These are phyloP conservation scores for Blastobotrys elegans DNA, from an alignment of 1,139 yeast genomes.

Conservation along the genomic window DNA sequence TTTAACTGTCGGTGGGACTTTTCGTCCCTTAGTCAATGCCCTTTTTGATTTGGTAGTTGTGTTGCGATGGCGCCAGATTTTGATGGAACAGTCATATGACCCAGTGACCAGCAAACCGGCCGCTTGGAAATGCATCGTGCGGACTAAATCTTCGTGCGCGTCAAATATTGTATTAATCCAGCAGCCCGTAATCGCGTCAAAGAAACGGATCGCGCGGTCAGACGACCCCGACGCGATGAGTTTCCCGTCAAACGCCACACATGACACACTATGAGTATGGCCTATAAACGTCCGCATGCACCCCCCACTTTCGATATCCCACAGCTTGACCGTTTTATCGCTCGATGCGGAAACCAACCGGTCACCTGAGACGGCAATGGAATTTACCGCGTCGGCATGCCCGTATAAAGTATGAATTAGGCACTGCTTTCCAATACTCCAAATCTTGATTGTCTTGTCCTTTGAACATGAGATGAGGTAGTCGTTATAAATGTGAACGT, in stretches of 20 bases:
- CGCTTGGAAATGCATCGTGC: conserved; percentile 9
- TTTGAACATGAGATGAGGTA: conserved; percentile 62
- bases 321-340: conserved; percentile 13
- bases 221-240: conserved; percentile 13
- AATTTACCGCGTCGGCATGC: conserved; percentile 13
- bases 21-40: not conserved
- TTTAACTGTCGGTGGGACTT: not conserved
- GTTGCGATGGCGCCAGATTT: conserved; percentile 12
- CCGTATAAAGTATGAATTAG: conserved; percentile 6
- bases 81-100: conserved; percentile 15
- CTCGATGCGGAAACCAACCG: conserved; percentile 15
- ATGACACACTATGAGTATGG: conserved; percentile 12
- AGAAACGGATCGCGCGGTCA: conserved; percentile 12
- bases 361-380: conserved; percentile 11
- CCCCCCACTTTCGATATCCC: conserved; percentile 14
- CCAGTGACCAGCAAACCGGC: conserved; percentile 12
- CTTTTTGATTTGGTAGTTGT: not conserved
- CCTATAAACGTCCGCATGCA: conserved; percentile 12
- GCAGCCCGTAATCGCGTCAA: conserved; percentile 9
- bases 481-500: conserved; percentile 10
- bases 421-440: conserved; percentile 49
- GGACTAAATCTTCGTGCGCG: conserved; percentile 15
- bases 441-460: conserved; percentile 85
- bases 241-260: conserved; percentile 14
- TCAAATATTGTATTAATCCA: conserved; percentile 13